A percentile compares a stretch with the other conserved stretches of the same genome.
Evolutionary conservation across 2,329 filamentous ascomycete genomes (phyloP).

Genomic region (Pleomassaria siparia): DNA sequence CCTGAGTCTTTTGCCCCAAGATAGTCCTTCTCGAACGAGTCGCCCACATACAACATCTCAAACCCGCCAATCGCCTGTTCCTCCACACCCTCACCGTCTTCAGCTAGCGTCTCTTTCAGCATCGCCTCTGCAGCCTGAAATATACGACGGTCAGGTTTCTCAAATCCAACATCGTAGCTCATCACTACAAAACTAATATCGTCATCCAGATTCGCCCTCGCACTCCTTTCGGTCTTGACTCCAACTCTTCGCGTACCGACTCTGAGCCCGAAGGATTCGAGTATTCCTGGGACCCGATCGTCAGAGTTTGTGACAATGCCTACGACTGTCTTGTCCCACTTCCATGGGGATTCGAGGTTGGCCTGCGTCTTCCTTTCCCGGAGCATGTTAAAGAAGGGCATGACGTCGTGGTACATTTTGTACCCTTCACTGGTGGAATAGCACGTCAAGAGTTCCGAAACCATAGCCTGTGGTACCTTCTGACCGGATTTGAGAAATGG

Average conservation of each 20-base stretch:
- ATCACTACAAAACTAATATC: constrained; percentile 61
- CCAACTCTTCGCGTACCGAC: constrained; percentile 39
- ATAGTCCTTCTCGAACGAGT: constrained; percentile 56
- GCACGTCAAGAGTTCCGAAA: constrained; percentile 52
- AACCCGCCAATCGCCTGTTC: constrained; percentile 18
- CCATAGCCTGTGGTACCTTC: constrained; percentile 49
- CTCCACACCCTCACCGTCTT: constrained; percentile 13
- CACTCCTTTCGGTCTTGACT: constrained; percentile 15
- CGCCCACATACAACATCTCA: constrained; percentile 57
- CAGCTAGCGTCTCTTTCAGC: constrained; percentile 37
- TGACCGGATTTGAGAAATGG: constrained; percentile 30
- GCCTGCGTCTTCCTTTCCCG: constrained; percentile 19
- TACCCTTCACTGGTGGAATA: constrained; percentile 61
- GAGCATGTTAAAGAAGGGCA: constrained; percentile 49
- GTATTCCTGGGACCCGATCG: constrained; percentile 57
- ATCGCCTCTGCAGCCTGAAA: constrained; percentile 58
- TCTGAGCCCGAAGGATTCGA: constrained; percentile 56
- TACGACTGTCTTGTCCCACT: constrained; percentile 48
- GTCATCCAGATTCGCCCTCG: constrained; percentile 19
- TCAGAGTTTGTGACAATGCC: constrained; percentile 67
- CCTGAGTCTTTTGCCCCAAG: constrained; percentile 50
- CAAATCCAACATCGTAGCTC: constrained; percentile 63
- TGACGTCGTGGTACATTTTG: constrained; percentile 49
- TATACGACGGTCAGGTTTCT: constrained; percentile 60
- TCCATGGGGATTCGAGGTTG: constrained; percentile 22